phyloP scores from a whole-genome alignment of 139 green algal genomes.

The Pseudopediastrum boryanum region DNA sequence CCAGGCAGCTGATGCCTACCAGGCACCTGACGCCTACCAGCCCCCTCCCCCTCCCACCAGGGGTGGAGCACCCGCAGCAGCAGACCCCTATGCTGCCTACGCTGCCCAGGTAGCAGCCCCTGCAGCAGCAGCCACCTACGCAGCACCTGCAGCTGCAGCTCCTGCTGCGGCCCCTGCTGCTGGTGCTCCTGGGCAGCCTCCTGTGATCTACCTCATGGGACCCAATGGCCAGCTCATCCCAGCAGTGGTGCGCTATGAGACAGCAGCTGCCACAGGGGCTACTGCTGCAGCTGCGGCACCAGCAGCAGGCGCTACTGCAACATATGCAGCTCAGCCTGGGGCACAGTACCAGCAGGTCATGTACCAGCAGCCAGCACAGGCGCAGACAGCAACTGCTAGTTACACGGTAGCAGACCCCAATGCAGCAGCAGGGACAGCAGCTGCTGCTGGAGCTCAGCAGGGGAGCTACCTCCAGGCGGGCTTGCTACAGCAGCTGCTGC shows the following conservation, averaged over 20 bases:
- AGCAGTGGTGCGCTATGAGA: constrained; percentile 21
- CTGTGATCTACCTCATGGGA: constrained; percentile 37
- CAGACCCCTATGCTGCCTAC: constrained; percentile 1
- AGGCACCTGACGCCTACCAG: neutral
- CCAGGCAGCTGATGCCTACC: neutral
- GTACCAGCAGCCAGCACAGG: too few relatives aligned
- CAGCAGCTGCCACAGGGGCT: neutral
- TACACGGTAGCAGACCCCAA: too few relatives aligned
- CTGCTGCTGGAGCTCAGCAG: too few relatives aligned
- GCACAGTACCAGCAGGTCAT: too few relatives aligned
- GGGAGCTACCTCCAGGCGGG: too few relatives aligned
- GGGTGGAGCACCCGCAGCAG: neutral
- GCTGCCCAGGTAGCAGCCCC: neutral
- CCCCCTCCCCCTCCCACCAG: neutral
- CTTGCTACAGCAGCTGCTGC: too few relatives aligned
- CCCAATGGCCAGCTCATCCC: constrained; percentile 32
- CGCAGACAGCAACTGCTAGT: too few relatives aligned
- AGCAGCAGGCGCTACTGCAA: neutral
- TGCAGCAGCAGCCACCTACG: neutral
- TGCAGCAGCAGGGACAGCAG: too few relatives aligned
- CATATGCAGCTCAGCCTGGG: constrained; percentile 13
- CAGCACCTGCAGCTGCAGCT: constrained; percentile 1
- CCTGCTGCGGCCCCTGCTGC: neutral
- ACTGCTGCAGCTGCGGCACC: neutral
- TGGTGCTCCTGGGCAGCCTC: neutral